Conservation (phyloP, 306 rosid species). For the Notholithocarpus densiflorus region DNA sequence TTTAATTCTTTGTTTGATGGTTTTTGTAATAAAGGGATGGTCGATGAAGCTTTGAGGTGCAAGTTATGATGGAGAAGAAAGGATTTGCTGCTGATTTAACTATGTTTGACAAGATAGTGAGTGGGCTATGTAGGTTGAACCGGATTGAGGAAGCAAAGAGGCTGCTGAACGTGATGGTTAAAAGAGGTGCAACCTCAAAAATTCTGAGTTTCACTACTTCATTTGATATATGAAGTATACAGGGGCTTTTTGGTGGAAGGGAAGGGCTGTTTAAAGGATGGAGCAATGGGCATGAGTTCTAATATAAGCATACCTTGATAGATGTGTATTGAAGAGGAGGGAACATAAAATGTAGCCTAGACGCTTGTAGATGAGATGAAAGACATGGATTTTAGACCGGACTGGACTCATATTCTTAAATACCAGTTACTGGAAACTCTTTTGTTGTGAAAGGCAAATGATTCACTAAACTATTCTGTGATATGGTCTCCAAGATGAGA, state of each 20-base stretch:
- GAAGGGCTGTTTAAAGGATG: neutral
- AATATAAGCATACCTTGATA: too few relatives aligned
- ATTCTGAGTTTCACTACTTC: neutral
- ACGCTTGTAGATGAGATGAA: neutral
- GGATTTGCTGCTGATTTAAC: conserved; percentile 6
- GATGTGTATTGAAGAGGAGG: neutral
- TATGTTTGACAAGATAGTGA: conserved; percentile 1
- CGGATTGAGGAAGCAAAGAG: conserved; percentile 15
- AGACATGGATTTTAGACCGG: neutral
- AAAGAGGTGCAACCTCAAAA: conserved; percentile 12
- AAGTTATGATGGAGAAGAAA: conserved; percentile 13
- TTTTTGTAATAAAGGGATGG: conserved; percentile 19
- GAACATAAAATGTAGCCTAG: neutral
- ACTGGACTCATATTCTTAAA: neutral
- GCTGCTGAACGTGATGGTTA: conserved; percentile 3
- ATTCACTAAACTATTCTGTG: neutral
- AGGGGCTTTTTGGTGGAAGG: neutral
- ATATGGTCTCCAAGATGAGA: neutral
- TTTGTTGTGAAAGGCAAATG: neutral
- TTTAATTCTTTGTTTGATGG: conserved; percentile 13
- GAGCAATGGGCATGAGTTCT: neutral
- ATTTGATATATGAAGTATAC: neutral
- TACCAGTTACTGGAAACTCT: neutral
- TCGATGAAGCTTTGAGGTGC: conserved; percentile 24
- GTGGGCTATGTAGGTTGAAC: too few relatives aligned